Conservation (phyloP, 371 early-diverging fungal genomes). For the Mortierella sp. region DNA sequence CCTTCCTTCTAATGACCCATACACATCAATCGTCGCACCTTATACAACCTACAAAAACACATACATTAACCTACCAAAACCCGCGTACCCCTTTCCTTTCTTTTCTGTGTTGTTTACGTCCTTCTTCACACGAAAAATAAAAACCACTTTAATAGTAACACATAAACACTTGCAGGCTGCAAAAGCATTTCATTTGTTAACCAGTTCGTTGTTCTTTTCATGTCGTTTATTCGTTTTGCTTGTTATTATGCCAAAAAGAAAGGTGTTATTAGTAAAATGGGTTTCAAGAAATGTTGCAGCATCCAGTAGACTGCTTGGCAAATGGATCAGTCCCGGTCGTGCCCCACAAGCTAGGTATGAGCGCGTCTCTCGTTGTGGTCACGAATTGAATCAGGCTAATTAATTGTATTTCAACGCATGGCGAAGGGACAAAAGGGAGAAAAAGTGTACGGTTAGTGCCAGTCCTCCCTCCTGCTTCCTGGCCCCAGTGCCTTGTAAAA, state of each 20-base stretch:
- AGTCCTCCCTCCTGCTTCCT: background rate
- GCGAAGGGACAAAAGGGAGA: background rate
- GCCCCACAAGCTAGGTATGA: constrained; percentile 89
- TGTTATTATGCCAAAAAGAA: background rate
- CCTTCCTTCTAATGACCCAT: constrained; percentile 1
- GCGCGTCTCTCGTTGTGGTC: constrained; percentile 74
- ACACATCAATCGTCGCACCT: background rate
- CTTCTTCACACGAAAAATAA: background rate
- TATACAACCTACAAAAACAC: background rate
- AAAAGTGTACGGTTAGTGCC: background rate
- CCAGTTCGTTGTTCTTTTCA: too few relatives aligned
- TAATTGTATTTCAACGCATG: background rate
- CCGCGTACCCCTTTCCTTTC: background rate
- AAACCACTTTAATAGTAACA: background rate
- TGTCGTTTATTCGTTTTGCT: background rate
- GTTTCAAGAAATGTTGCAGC: constrained; percentile 33
- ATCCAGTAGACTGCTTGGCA: constrained; percentile 33
- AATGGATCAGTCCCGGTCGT: constrained; percentile 37
- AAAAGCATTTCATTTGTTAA: too few relatives aligned
- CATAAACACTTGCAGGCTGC: too few relatives aligned
- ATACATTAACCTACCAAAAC: background rate
- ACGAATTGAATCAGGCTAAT: constrained; percentile 69
- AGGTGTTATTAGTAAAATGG: background rate
- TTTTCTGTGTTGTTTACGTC: background rate
- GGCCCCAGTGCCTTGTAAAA: background rate